Evolutionary conservation across 2,329 filamentous ascomycete genomes (phyloP), one percentile per base, ranked within the genome.

Genomic region (Eutypa lata): DNA sequence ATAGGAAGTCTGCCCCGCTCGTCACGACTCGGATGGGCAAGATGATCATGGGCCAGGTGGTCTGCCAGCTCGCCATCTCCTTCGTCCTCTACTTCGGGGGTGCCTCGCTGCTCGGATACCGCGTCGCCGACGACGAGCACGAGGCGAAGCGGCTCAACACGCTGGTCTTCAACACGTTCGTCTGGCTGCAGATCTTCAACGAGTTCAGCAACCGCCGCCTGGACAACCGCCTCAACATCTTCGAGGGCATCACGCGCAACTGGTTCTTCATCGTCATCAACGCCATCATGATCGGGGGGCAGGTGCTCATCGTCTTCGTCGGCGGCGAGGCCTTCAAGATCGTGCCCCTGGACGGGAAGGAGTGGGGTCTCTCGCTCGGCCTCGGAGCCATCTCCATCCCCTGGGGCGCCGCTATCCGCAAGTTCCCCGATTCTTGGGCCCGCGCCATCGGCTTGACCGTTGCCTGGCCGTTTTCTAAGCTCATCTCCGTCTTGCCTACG

Each of bases 141-240:
- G 69, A 77, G 19, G 71, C 67, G 50, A 63, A 61, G 7, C 65
- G 80, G 58, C 71, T 85, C 31, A 75, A 82, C 57, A 86, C 84
- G 1, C 74, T 87, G 53, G 79, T 88, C 47, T 88, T 88, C 73
- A 88, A 88, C 68, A 83, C 80, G 0, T 88, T 86, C 61, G 85
- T 88, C 2, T 88, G 84, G 84, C 82, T 88, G 76, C 85, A 88
- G 62, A 86, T 88, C 56, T 88, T 88, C 73, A 88, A 88, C 67
- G 78, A 85, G 67, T 80, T 85, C 72, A 87, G 86, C 69, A 84
- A 82, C 63, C 77, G 83, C 28, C 81, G 82, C 37, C 72, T 86
- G 0, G 83, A 86, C 61, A 85, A 85, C 68, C 76, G 77, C 54
- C 76, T 86, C 70, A 85, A 86, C 59, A 77, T 85, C 38, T 78